Percentiles rank a stretch among this genome's conserved stretches.
Conservation (phyloP, 805 yeast species). For the Yamadazyma laniorum region DNA sequence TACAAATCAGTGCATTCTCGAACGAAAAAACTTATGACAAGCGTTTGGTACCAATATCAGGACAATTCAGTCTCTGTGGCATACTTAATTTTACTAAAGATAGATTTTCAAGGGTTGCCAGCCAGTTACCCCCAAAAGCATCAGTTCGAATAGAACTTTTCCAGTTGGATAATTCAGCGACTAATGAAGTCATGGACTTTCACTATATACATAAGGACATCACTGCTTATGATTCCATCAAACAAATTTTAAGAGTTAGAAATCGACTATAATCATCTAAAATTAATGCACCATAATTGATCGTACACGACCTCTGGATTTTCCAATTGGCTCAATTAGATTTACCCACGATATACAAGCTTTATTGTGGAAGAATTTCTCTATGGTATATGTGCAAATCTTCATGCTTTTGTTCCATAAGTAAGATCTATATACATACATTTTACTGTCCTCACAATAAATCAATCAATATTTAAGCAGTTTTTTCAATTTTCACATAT, state of each 20-base stretch:
- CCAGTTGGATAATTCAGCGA: conserved; percentile 29
- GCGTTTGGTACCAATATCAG: conserved; percentile 24
- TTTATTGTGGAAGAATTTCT: no score
- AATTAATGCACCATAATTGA: neutral
- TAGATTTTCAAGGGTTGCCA: conserved; percentile 5
- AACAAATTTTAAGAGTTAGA: conserved; percentile 23
- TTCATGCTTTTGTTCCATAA: no score
- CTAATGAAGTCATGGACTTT: conserved; percentile 34
- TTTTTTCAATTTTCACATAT: no score
- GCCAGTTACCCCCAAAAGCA: conserved; percentile 6
- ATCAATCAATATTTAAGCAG: neutral
- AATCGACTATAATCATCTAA: neutral
- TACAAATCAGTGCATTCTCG: conserved; percentile 18
- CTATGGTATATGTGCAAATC: no score
- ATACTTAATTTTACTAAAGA: conserved; percentile 22
- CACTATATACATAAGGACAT: conserved; percentile 33
- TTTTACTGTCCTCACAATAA: no score
- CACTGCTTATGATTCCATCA: conserved; percentile 41
- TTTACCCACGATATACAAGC: no score
- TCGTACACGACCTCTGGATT: neutral
- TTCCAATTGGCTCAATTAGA: no score
- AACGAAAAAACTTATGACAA: conserved; percentile 17
- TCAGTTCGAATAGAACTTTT: conserved; percentile 5
- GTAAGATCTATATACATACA: no score
- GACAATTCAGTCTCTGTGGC: conserved; percentile 20